Evolutionary conservation across 2,329 filamentous ascomycete genomes (phyloP).

Genomic region (Cercospora beticola): DNA sequence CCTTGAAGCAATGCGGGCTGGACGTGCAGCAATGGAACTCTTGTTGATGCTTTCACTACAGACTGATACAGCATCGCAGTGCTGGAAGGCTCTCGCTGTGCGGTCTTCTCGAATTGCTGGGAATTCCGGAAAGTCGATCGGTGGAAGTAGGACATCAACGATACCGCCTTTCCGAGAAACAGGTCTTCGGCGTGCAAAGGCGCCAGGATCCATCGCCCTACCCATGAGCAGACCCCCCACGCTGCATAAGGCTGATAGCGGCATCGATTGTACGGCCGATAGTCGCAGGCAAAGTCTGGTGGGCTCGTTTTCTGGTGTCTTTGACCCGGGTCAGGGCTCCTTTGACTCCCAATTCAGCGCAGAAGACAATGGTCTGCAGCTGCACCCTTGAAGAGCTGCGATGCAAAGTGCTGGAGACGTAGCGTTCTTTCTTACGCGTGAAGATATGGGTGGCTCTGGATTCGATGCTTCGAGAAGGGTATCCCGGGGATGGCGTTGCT

Average conservation of each 20-base stretch:
- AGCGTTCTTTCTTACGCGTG: neutral
- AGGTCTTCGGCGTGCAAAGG: neutral
- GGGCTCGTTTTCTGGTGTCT: neutral
- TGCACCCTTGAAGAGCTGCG: neutral
- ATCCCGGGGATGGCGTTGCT: neutral
- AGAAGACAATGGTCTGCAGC: neutral
- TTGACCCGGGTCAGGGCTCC: neutral
- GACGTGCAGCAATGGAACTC: slow-evolving; percentile 18
- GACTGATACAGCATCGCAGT: slow-evolving; percentile 17
- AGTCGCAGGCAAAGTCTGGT: neutral
- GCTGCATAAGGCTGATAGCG: slow-evolving; percentile 1
- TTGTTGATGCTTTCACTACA: slow-evolving; percentile 18
- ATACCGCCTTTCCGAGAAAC: neutral
- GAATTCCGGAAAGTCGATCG: neutral
- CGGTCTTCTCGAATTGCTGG: neutral
- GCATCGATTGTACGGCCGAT: neutral
- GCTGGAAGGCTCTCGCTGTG: slow-evolving; percentile 21
- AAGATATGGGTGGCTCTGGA: neutral
- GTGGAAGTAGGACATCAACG: neutral
- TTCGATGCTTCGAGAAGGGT: neutral
- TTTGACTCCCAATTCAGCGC: neutral
- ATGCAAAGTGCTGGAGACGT: neutral
- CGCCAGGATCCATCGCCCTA: neutral
- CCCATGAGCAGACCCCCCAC: neutral
- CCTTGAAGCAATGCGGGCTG: slow-evolving; percentile 14